Evolutionary conservation across 2,329 filamentous ascomycete species (phyloP).

Genomic region (Scleromitrula shiraiana): DNA sequence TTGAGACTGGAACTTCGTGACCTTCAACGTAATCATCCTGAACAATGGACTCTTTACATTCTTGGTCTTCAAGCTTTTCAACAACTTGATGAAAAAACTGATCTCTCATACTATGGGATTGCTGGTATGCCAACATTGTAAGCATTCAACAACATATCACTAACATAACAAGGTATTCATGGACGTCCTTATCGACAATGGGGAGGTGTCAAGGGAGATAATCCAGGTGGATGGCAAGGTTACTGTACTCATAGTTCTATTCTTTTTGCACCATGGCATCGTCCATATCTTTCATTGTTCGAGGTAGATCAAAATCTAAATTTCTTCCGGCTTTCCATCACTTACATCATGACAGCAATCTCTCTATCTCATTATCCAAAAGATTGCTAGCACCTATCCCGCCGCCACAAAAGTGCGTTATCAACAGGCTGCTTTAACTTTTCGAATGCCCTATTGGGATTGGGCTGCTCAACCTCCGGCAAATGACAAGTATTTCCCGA

Average conservation of each 20-base stretch:
- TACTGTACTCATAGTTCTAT: conserved; percentile 73
- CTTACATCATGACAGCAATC: conserved; percentile 41
- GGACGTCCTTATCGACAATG: conserved; percentile 59
- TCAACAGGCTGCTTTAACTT: conserved; percentile 31
- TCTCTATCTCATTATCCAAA: conserved; percentile 34
- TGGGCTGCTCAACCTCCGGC: conserved; percentile 36
- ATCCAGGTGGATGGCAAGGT: conserved; percentile 16
- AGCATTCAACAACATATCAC: conserved; percentile 30
- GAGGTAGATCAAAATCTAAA: conserved; percentile 36
- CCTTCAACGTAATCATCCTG: conserved; percentile 48
- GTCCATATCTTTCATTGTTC: conserved; percentile 63
- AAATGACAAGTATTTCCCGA: conserved; percentile 35
- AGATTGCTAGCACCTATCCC: conserved; percentile 44
- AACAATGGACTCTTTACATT: conserved; percentile 70
- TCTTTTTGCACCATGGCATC: conserved; percentile 76
- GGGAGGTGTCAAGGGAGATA: conserved; percentile 42
- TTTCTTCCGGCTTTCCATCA: neutral
- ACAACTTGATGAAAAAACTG: conserved; percentile 56
- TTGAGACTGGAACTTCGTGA: conserved; percentile 59
- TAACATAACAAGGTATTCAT: conserved; percentile 52
- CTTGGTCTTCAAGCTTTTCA: conserved; percentile 62
- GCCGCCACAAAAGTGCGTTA: conserved; percentile 39
- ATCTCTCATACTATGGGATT: conserved; percentile 71
- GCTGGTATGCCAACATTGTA: conserved; percentile 44
- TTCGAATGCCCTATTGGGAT: conserved; percentile 42